Conservation (phyloP, 768 basidiomycete genomes). For the Boletus reticulatus region DNA sequence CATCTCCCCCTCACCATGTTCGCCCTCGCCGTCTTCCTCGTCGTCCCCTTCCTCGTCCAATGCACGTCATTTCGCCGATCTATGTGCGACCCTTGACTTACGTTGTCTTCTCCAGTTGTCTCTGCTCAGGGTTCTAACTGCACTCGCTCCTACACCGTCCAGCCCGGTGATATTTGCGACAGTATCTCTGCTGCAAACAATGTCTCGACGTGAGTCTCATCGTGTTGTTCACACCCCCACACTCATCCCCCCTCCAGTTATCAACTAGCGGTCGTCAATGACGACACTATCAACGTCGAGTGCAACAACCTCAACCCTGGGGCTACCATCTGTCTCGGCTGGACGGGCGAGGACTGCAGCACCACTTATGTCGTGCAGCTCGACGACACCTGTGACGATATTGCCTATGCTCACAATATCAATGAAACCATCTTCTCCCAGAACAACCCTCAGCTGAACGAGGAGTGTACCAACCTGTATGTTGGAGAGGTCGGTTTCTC, state of each 20-base stretch:
- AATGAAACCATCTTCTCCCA: conserved; percentile 51
- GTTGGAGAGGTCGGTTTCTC: conserved; percentile 60
- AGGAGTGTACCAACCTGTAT: conserved; percentile 63
- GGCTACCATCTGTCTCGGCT: conserved; percentile 59
- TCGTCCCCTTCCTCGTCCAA: conserved; percentile 45
- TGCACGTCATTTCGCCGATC: conserved; percentile 29
- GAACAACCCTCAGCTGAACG: conserved; percentile 76
- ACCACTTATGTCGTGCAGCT: conserved; percentile 53
- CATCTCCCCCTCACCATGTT: conserved; percentile 32
- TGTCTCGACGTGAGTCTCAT: conserved; percentile 56
- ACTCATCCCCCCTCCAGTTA: conserved; percentile 43
- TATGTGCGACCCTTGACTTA: neutral
- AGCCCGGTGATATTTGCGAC: conserved; percentile 67
- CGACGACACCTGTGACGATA: conserved; percentile 58
- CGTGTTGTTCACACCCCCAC: neutral
- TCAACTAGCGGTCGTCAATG: conserved; percentile 69
- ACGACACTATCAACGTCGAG: conserved; percentile 41
- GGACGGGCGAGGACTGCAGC: conserved; percentile 56
- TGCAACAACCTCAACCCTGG: conserved; percentile 62
- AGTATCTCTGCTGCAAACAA: conserved; percentile 61
- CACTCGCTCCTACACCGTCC: conserved; percentile 58
- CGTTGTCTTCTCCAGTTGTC: conserved; percentile 15
- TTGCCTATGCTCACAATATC: conserved; percentile 40
- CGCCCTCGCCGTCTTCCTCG: conserved; percentile 41
- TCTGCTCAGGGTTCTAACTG: conserved; percentile 36